Evolutionary conservation across 768 basidiomycete genomes (phyloP).

Genomic region (Myochromella boudieri): DNA sequence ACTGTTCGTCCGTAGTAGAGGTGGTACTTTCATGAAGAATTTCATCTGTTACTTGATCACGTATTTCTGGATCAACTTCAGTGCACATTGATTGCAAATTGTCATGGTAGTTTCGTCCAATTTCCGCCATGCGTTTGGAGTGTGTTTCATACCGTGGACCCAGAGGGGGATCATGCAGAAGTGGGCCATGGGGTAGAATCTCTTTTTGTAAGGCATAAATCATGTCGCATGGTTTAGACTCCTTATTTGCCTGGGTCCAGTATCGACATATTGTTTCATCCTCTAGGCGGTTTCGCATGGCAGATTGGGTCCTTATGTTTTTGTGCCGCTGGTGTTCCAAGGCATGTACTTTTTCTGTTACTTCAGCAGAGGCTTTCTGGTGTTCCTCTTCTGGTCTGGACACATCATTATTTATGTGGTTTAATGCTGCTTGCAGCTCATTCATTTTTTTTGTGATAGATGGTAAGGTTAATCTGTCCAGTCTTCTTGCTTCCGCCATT

Average conservation of each 20-base stretch:
- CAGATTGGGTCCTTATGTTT: not conserved
- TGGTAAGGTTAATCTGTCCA: not conserved
- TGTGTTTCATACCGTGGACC: not conserved
- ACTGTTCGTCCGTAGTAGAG: not conserved
- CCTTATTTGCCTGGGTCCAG: conserved; percentile 13
- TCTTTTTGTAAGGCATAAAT: conserved; percentile 6
- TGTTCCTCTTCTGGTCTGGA: not conserved
- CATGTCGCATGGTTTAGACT: conserved; percentile 12
- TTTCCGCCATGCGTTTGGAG: not conserved
- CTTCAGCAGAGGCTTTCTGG: not conserved
- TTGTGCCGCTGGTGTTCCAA: conserved; percentile 5
- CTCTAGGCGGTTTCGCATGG: conserved; percentile 5
- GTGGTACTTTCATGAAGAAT: not conserved
- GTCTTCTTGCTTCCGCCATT: not conserved
- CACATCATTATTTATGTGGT: not conserved
- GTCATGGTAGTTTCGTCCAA: conserved; percentile 12
- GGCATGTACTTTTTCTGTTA: not conserved
- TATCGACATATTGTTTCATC: conserved; percentile 14
- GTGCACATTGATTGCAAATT: not conserved
- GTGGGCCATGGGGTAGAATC: too few species aligned
- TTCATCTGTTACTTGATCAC: not conserved
- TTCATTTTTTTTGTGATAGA: not conserved
- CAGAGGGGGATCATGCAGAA: not conserved
- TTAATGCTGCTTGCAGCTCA: not conserved
- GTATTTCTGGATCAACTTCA: not conserved